These are phyloP conservation scores for Panicum miliaceum DNA, from an alignment of 176 grass and related monocot genomes.

Conservation along the genomic window DNA sequence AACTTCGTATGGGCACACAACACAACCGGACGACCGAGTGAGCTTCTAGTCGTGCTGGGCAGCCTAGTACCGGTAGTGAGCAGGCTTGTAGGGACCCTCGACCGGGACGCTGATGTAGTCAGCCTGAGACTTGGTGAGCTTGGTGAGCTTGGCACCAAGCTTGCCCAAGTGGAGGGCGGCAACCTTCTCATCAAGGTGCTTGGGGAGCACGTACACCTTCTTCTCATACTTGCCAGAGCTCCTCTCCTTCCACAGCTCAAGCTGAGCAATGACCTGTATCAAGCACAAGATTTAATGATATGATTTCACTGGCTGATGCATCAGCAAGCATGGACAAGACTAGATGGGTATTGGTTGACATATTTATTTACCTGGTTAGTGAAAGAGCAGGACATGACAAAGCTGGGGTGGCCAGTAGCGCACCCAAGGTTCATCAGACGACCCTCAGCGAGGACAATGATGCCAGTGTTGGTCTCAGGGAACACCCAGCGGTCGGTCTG, in stretches of 20 bases:
- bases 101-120: conserved; percentile 79
- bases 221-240: conserved; percentile 87
- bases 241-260: conserved; percentile 97
- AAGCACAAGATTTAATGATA: background rate
- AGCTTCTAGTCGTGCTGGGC: conserved; percentile 15
- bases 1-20: conserved; percentile 9
- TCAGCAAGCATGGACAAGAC: too few relatives aligned
- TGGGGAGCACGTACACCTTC: conserved; percentile 96
- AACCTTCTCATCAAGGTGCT: conserved; percentile 98
- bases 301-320: background rate
- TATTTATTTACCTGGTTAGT: conserved; percentile 84
- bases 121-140: conserved; percentile 72
- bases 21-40: background rate
- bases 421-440: conserved; percentile 96
- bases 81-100: conserved; percentile 89
- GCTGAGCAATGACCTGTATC: conserved; percentile 87
- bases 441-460: conserved; percentile 96
- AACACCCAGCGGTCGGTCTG: conserved; percentile 98
- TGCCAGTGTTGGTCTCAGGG: conserved; percentile 85
- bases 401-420: conserved; percentile 95
- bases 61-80: conserved; percentile 81
- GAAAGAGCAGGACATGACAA: conserved; percentile 99
- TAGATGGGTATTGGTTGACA: background rate
- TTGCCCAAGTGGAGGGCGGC: conserved; percentile 90
- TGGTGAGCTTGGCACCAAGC: conserved; percentile 87